Evolutionary conservation across 176 grass and related monocot species (phyloP).

Genomic region (Oryza glumipatula): DNA sequence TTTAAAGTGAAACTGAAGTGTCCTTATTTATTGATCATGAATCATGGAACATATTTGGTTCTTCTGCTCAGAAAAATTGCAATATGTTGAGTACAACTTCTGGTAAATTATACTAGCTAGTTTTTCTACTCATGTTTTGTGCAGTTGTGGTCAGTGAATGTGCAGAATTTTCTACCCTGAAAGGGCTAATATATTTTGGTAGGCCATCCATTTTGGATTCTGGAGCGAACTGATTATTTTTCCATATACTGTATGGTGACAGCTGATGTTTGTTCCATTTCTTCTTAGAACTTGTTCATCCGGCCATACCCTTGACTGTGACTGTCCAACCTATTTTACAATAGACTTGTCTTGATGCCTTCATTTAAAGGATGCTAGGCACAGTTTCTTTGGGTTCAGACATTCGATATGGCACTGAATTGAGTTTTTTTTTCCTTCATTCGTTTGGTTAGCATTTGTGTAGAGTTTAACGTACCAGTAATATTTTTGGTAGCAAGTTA

Average conservation of each 20-base stretch:
- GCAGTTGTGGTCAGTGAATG: not conserved
- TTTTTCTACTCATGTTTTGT: not conserved
- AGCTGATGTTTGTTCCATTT: slow-evolving; percentile 2
- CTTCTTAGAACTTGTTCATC: not conserved
- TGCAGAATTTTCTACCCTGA: not conserved
- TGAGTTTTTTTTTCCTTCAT: not conserved
- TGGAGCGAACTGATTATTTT: not conserved
- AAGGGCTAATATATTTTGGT: not conserved
- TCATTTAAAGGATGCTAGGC: not conserved
- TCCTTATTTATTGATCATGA: not conserved
- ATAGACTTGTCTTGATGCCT: not conserved
- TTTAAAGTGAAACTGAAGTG: not conserved
- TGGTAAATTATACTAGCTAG: not conserved
- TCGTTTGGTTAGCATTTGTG: not conserved
- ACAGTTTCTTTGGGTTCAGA: not conserved
- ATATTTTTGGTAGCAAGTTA: not conserved
- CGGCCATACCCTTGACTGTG: not conserved
- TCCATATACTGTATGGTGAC: not conserved
- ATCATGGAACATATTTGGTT: not conserved
- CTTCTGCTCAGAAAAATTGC: not conserved
- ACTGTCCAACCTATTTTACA: not conserved
- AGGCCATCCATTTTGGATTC: not conserved
- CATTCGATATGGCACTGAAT: not conserved
- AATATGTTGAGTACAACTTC: not conserved
- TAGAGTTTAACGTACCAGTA: not conserved